Evolutionary conservation across 2,329 filamentous ascomycete species (phyloP).

Genomic region (Polytolypa hystricis): DNA sequence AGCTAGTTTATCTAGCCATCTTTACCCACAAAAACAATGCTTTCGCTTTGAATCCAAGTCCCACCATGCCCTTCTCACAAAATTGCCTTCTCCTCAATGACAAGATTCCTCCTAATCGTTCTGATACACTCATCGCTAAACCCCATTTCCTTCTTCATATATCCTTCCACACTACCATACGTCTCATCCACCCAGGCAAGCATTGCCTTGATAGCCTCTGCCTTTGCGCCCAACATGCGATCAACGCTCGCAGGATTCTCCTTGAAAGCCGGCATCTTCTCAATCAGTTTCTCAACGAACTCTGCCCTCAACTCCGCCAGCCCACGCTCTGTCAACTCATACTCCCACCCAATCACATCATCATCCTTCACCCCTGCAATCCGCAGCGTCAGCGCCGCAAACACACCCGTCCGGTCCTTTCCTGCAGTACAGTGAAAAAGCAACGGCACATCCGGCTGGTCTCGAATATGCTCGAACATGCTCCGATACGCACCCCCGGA

Average conservation of each 20-base stretch:
- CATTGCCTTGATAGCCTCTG: slow-evolving; percentile 42
- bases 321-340: slow-evolving; percentile 20
- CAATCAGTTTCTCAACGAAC: slow-evolving; percentile 39
- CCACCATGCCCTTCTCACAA: slow-evolving; percentile 1
- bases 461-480: slow-evolving; percentile 51
- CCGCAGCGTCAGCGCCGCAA: slow-evolving; percentile 54
- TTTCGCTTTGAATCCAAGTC: not conserved
- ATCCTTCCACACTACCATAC: slow-evolving; percentile 54
- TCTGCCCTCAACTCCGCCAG: slow-evolving; percentile 37
- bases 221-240: slow-evolving; percentile 35
- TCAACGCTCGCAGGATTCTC: slow-evolving; percentile 34
- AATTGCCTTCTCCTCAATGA: slow-evolving; percentile 22
- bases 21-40: not conserved
- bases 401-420: slow-evolving; percentile 65
- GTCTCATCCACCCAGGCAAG: slow-evolving; percentile 45
- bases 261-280: slow-evolving; percentile 40
- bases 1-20: slow-evolving; percentile 6
- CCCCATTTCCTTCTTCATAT: slow-evolving; percentile 49
- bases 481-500: slow-evolving; percentile 41
- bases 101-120: slow-evolving; percentile 37
- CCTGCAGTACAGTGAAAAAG: slow-evolving; percentile 66
- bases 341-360: slow-evolving; percentile 38
- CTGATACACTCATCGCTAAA: slow-evolving; percentile 46
- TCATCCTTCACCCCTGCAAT: slow-evolving; percentile 52
- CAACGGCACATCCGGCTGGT: slow-evolving; percentile 37